Percentiles rank a stretch among this genome's conserved stretches.
Evolutionary conservation across 495 filamentous ascomycete genomes (phyloP).

Genomic region (Penicillium mononematosum): DNA sequence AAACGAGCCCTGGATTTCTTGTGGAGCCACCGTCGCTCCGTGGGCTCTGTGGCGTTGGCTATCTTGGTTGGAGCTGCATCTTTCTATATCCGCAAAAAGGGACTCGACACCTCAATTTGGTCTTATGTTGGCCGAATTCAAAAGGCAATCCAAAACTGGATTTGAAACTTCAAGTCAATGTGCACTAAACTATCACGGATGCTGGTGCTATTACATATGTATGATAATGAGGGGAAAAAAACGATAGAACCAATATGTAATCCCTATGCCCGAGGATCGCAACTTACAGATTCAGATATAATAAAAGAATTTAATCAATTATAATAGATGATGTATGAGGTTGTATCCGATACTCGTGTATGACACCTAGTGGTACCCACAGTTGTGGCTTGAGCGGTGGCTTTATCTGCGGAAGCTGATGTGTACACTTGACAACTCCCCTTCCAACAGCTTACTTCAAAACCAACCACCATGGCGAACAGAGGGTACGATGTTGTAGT

Average conservation of each 20-base stretch:
- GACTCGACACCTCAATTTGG: conserved; percentile 44
- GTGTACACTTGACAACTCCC: conserved; percentile 29
- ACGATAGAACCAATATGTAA: neutral
- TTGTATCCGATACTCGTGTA: neutral
- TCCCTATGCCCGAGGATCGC: neutral
- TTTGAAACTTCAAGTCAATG: conserved; percentile 6
- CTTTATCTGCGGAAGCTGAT: conserved; percentile 31
- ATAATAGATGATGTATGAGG: too few relatives aligned
- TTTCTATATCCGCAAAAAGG: conserved; percentile 49
- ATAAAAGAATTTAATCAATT: neutral
- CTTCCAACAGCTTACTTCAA: conserved; percentile 20
- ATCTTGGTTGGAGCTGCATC: conserved; percentile 61
- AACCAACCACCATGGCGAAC: conserved; percentile 63
- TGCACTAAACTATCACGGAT: neutral
- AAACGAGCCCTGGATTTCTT: conserved; percentile 51
- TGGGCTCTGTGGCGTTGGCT: conserved; percentile 58
- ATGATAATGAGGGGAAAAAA: neutral
- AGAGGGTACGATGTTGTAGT: conserved; percentile 96
- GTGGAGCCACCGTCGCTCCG: conserved; percentile 60
- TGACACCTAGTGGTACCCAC: conserved; percentile 10
- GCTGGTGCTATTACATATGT: neutral
- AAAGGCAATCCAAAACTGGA: conserved; percentile 22
- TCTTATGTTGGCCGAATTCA: conserved; percentile 35
- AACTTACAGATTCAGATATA: neutral
- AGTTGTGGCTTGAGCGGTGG: conserved; percentile 30